Base-by-base conservation (phyloP, 2,329 filamentous ascomycete species). In the Colletotrichum sp. region DNA sequence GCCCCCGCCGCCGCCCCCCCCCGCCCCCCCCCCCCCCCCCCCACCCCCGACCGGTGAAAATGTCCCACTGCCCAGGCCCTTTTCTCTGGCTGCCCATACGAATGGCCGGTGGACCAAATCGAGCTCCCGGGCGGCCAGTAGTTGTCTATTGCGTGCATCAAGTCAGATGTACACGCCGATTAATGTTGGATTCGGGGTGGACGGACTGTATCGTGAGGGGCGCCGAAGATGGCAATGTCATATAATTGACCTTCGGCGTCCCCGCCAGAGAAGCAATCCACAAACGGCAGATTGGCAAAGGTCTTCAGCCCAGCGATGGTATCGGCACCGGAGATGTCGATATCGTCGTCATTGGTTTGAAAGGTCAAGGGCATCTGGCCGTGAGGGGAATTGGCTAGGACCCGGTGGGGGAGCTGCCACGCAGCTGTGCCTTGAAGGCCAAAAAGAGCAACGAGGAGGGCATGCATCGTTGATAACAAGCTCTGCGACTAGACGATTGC, bases 151-250 rank as follows among this genome's bases (percentile, higher is more conserved):
- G 57, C 15, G 5, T 21, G 18, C 21, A 16, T 52, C 2, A 49
- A 30, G 30, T 52, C 16, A 60, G 55, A 15, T 16, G 12, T 8
- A 13, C 6, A 15, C 6, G 15, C 7, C 12, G 6, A 18, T 24
- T 39, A 13, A 66, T 9, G 39, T 69, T n/a, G 32, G 24, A 18
- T 18, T 49, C 12, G 32, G 32, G 13, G 8, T 18, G 28, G 26
- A 77, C 80, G 28, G 10, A 82, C 81, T 8, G 81, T 82, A 36
- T 83, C 81, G 72, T 81, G 80, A 8, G 81, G 81, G 5, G 81
- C 81, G 5, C 81, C 81, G 9, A 83, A 77, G 39, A 83, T 76
- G 30, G 81, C 81, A 76, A 83, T 81, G 49, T 83, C 81, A 30
- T 80, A 82, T 39, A 32, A 67, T 6, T 55, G 30, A 6, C 59